These are phyloP conservation scores for Neofusicoccum kwambonambiense DNA, from an alignment of 2,329 filamentous ascomycete species.

Conservation along the genomic window DNA sequence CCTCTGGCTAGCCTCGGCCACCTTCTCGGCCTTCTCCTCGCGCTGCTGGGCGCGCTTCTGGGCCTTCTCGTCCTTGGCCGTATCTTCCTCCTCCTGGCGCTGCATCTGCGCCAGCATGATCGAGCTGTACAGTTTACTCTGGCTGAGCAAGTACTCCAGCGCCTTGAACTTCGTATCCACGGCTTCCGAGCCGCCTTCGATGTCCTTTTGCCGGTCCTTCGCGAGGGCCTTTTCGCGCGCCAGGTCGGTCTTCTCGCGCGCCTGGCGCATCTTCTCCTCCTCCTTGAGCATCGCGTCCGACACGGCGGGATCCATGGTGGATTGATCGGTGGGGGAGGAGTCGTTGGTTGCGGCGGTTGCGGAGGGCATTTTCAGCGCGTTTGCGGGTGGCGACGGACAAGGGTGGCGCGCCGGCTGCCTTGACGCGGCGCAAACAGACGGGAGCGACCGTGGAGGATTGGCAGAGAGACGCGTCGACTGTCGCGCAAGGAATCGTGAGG, in stretches of 20 bases:
- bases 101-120: constrained; percentile 56
- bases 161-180: constrained; percentile 53
- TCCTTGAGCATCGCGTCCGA: constrained; percentile 39
- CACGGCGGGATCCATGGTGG: constrained; percentile 22
- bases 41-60: constrained; percentile 39
- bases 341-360: not conserved
- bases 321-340: constrained; percentile 9
- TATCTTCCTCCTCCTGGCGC: constrained; percentile 49
- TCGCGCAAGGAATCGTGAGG: not conserved
- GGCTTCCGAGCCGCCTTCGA: constrained; percentile 45
- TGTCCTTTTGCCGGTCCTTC: constrained; percentile 46
- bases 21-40: constrained; percentile 48
- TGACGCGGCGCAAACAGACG: not conserved
- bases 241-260: constrained; percentile 44
- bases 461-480: not conserved
- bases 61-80: constrained; percentile 45
- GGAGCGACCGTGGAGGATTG: not conserved
- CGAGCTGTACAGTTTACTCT: constrained; percentile 53
- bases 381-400: not conserved
- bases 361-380: not conserved
- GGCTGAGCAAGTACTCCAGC: constrained; percentile 52
- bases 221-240: constrained; percentile 46
- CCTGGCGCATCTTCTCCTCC: constrained; percentile 45
- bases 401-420: not conserved
- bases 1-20: constrained; percentile 46